Base-by-base conservation (phyloP, 2,329 filamentous ascomycete species). In the Trichoderma breve region DNA sequence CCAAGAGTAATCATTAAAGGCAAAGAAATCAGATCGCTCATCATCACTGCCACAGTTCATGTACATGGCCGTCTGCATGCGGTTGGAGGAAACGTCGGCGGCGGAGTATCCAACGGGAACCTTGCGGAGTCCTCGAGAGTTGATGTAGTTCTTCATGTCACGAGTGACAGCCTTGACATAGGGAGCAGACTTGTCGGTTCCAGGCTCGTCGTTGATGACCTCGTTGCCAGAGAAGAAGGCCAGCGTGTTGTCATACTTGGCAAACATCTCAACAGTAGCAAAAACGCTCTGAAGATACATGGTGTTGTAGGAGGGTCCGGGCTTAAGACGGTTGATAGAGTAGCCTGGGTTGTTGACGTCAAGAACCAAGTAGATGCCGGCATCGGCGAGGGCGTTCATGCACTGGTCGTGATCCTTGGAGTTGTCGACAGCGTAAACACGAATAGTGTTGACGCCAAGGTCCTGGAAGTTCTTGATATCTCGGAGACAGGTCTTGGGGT, bases 341-440 rank as follows among this genome's bases (percentile, higher is more conserved):
- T 97, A 97, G 75, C 90, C 86, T 76, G 93, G 93, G 88, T 86
- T 95, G 89, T 97, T 97, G 86, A 96, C 92, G 78, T 97, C 94
- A 66, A 97, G 86, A 47, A 97, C 93, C 68, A 97, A 89, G 86
- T 97, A 97, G 86, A 97, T 97, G 77, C 93, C 93, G 74, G 93
- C 94, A 78, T 92, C 92, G 67, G 90, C 91, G 73, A 97, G 87
- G 60, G 88, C 86, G 73, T 87, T 85, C 95, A 98, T 98, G 86
- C 95, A 98, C 74, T 90, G 87, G 77, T 95, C 91, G 84, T 98
- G 95, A 81, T 91, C 83, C 76, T 86, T 84, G 65, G 90, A 91
- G 87, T 97, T 97, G 86, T 98, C 95, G 76, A 97, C 91, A 18
- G 92, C 94, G 87, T 97, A 98, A 74, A 97, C 92, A 82, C 95